Base-by-base conservation (phyloP, 2,329 filamentous ascomycete species). In the Ceratocystis eucalypticola region DNA sequence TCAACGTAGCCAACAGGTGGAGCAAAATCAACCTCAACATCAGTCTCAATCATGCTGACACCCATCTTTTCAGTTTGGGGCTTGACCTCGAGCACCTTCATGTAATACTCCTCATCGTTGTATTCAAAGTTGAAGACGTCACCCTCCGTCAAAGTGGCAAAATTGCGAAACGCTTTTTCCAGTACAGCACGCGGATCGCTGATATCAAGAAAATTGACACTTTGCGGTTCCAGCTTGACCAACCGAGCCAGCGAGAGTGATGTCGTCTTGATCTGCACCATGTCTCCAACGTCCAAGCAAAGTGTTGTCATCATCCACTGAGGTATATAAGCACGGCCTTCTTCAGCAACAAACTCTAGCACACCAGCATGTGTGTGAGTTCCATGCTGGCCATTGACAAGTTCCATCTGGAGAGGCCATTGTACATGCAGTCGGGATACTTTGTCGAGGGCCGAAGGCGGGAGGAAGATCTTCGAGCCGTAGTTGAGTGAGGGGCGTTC, bases 221-320 rank as follows among this genome's bases (percentile, higher is more conserved):
- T 92, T 77, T 99, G 94, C 0, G 94, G 90, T 78, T 99, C 93
- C 7, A 99, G 84, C 77, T 99, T 99, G 79, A 99, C 95, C 76
- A 96, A 88, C 69, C 87, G 87, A 44, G 94, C 94, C 0, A 93
- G 86, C 63, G 92, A 89, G 17, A 99, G 83, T 53, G 96, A 93
- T 1, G 94, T 97, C 7, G 91, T 95, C 76, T 95, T 95, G 75
- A 96, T 87, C 77, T 99, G 92, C 2, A 99, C 83, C 72, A 99
- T 86, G 73, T 99, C 94, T 64, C 94, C 94, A 0, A 93, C 90
- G 68, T 97, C 93, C 66, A 99, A 84, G 1, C 83, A 79, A 4
- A 99, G 83, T 0, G 90, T 94, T 78, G 91, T 85, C 94, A 99
- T 97, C 79, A 97, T 88, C 93, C 94, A 99, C 76, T 92, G 91